Percentiles rank a stretch among this genome's conserved stretches.
These are phyloP conservation scores for Coemansia sp. DNA, from an alignment of 192 early-diverging fungal species.

Conservation along the genomic window DNA sequence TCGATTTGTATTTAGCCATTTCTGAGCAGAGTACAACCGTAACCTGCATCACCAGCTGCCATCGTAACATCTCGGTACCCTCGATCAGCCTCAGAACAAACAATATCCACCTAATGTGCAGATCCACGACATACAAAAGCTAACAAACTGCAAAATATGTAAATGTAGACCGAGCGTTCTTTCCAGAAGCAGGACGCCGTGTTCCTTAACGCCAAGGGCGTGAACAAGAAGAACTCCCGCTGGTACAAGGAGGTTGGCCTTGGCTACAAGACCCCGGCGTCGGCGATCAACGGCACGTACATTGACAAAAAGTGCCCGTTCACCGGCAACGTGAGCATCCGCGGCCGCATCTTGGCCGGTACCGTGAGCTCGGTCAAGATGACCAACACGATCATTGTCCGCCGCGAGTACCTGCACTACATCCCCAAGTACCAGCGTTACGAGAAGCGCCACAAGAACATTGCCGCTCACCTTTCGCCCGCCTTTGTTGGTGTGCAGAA, in stretches of 20 bases:
- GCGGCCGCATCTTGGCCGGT: constrained; percentile 95
- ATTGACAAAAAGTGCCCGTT: constrained; percentile 99
- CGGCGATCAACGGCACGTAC: constrained; percentile 96
- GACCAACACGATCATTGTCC: constrained; percentile 98
- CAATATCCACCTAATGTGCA: background rate
- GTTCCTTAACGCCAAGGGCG: constrained; percentile 86
- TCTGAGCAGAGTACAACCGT: too few relatives aligned
- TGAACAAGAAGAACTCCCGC: constrained; percentile 69
- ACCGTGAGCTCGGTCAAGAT: constrained; percentile 94
- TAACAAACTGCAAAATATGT: background rate
- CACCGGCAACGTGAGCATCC: constrained; percentile 94
- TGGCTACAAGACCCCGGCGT: constrained; percentile 98
- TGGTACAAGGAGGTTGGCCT: constrained; percentile 99
- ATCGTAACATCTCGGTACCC: too few relatives aligned
- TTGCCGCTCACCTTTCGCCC: constrained; percentile 93
- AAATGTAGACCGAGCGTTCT: constrained; percentile 84
- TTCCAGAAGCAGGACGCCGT: constrained; percentile 96
- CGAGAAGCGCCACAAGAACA: constrained; percentile 99
- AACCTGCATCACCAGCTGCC: too few relatives aligned
- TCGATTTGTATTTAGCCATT: too few relatives aligned
- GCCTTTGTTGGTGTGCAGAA: constrained; percentile 85
- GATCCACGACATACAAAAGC: background rate
- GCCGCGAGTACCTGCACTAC: constrained; percentile 99
- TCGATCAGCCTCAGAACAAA: background rate
- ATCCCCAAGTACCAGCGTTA: constrained; percentile 99